Percentiles rank a stretch among this genome's conserved stretches.
phyloP scores from a whole-genome alignment of 2,329 filamentous ascomycete genomes.

The Beauveria sp. region DNA sequence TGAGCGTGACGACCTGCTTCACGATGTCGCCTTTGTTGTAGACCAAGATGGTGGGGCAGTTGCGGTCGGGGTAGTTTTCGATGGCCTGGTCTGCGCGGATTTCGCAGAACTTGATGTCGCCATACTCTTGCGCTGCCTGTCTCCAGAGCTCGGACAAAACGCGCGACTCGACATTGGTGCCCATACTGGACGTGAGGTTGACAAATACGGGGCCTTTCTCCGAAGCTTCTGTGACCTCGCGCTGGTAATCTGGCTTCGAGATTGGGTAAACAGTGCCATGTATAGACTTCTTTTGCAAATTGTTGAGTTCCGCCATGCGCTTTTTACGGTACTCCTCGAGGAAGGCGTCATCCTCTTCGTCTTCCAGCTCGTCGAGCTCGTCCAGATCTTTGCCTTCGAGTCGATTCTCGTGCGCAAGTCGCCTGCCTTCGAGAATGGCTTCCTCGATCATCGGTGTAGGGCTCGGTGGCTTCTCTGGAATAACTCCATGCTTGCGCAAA shows the following conservation, averaged over 20 bases:
- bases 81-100: constrained; percentile 90
- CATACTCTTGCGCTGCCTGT: constrained; percentile 74
- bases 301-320: constrained; percentile 74
- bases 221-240: constrained; percentile 87
- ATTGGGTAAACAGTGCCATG: constrained; percentile 90
- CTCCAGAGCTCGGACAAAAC: constrained; percentile 81
- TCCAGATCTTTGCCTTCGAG: constrained; percentile 92
- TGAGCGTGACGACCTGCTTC: constrained; percentile 84
- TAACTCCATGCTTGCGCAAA: constrained; percentile 89
- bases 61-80: constrained; percentile 89
- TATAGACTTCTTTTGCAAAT: constrained; percentile 65
- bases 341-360: constrained; percentile 90
- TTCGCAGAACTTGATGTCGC: constrained; percentile 96
- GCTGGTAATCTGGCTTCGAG: constrained; percentile 87
- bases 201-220: constrained; percentile 63
- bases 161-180: constrained; percentile 77
- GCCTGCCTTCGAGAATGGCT: constrained; percentile 75
- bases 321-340: constrained; percentile 82
- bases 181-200: constrained; percentile 69
- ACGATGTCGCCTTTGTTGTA: constrained; percentile 91
- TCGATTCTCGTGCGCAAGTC: constrained; percentile 82
- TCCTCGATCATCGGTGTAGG: constrained; percentile 95
- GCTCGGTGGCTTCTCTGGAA: constrained; percentile 94
- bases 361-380: constrained; percentile 87
- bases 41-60: constrained; percentile 87